These are phyloP conservation scores for Oemleria cerasiformis DNA, from an alignment of 306 rosid genomes.

Conservation along the genomic window DNA sequence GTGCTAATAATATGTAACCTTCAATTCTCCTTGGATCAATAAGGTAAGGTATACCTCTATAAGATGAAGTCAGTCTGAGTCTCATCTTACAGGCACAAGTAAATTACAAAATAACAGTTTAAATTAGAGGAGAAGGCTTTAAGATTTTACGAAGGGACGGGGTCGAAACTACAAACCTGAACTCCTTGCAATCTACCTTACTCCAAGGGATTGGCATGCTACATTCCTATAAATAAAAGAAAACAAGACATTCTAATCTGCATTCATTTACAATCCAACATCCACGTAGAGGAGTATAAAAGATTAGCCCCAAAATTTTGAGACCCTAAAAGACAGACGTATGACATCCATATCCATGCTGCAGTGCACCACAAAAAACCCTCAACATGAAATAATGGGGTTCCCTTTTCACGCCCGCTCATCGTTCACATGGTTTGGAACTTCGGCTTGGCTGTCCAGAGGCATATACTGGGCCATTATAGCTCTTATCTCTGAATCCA, in stretches of 20 bases:
- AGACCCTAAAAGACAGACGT: conserved; percentile 31
- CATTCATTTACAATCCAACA: conserved; percentile 41
- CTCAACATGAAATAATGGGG: conserved; percentile 5
- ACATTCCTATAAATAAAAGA: conserved; percentile 30
- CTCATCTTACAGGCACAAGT: neutral
- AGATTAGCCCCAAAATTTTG: conserved; percentile 40
- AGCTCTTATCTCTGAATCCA: conserved; percentile 98
- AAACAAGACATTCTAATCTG: conserved; percentile 35
- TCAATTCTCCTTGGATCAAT: conserved; percentile 2
- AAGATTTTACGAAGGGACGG: neutral
- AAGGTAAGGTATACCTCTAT: neutral
- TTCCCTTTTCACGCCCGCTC: conserved; percentile 50
- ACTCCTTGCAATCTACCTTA: conserved; percentile 19
- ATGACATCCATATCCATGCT: conserved; percentile 36
- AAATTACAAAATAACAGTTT: conserved; percentile 15
- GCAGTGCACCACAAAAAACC: conserved; percentile 29
- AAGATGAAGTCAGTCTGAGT: conserved; percentile 4
- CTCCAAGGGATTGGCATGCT: conserved; percentile 29
- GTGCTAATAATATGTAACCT: neutral
- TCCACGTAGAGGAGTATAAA: conserved; percentile 32
- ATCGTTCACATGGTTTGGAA: conserved; percentile 59
- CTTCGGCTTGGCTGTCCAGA: conserved; percentile 87
- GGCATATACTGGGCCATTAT: conserved; percentile 99
- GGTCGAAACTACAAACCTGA: conserved; percentile 4
- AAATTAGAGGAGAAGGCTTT: neutral